Conservation (phyloP, 345 rosid species). For the Aurinia saxatilis region DNA sequence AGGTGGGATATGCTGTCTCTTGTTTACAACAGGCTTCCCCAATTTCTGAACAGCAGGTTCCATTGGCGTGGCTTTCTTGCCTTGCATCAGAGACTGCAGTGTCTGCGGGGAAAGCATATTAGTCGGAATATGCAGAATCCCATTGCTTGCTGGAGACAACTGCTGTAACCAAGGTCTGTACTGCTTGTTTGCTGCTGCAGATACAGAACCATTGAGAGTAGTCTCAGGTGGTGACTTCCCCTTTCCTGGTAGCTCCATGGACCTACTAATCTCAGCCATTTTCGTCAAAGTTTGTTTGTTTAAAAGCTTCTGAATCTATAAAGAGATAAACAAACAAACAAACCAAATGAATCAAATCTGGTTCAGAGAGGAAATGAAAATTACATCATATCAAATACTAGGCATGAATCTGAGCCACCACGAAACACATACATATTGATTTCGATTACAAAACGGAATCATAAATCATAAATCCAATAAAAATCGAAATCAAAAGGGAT, state of each 20-base stretch:
- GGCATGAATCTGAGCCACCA: not conserved
- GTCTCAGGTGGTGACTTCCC: constrained; percentile 53
- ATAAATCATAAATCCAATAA: not conserved
- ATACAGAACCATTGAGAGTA: constrained; percentile 21
- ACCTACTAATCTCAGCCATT: constrained; percentile 14
- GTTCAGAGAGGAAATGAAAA: not conserved
- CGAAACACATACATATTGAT: not conserved
- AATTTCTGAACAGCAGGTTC: constrained; percentile 40
- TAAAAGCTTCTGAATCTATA: not conserved
- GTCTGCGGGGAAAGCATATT: constrained; percentile 29
- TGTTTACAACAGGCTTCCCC: constrained; percentile 31
- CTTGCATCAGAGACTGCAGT: constrained; percentile 32
- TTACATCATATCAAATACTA: no score
- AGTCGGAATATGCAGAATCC: constrained; percentile 38
- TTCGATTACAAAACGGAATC: not conserved
- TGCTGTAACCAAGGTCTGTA: constrained; percentile 85
- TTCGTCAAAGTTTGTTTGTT: constrained; percentile 14
- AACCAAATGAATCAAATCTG: not conserved
- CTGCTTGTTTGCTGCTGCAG: constrained; percentile 48
- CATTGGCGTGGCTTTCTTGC: constrained; percentile 33
- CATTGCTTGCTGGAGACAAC: constrained; percentile 34
- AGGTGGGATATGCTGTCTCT: constrained; percentile 38
- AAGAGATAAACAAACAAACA: constrained; percentile 4
- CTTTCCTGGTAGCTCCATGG: constrained; percentile 44
- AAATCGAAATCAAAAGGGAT: not conserved